Base-by-base conservation (phyloP, 352 stramenopile genomes). In the Albugo candida region DNA sequence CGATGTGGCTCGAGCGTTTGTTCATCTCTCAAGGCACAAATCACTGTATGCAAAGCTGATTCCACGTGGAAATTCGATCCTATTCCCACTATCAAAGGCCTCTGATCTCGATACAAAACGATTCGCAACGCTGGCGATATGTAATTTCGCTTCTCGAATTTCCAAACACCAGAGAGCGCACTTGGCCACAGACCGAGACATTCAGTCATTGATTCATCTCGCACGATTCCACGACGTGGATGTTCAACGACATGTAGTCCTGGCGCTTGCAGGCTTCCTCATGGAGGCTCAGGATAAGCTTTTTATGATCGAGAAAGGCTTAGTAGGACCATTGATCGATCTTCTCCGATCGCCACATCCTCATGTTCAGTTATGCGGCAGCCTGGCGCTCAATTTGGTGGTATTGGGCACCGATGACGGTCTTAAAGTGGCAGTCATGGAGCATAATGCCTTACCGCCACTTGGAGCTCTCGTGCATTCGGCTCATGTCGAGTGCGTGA, bases 121-220 rank as follows among this genome's bases (percentile, higher is more conserved):
- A 6, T 97, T 96, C 63, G 82, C 89, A 17, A 95, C 89, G 1
- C 70, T 98, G 5, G 82, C 88, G 36, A 72, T 98, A 20, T 97
- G 88, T 61, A 98, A 97, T 56, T 58, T 98, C 3, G 66, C 69
- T 48, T 58, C 64, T 6, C 61, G 56, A 0, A 58, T 68, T 27
- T 68, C 62, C 11, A 67, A 68, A 13, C 78, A 75, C 17, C 77
- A 92, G 70, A 96, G 95, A 64, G 72, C 57, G 21, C 65, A 64
- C 40, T 83, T 97, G 48, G 76, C 97, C 6, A 84, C 96, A 49
- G 20, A 20, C 8, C 65, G 95, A 54, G 91, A 87, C 13, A 67
- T 97, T 38, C 74, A 87, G n/a, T 81, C 93, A 13, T 70, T 97
- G 11, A 87, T 93, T 13, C 95, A 97, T 53, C 58, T 98, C 39